A percentile compares a stretch with the other conserved stretches of the same genome.
These are phyloP conservation scores for Parsonsia alboflavescens DNA, from an alignment of 257 asterid species.

Conservation along the genomic window DNA sequence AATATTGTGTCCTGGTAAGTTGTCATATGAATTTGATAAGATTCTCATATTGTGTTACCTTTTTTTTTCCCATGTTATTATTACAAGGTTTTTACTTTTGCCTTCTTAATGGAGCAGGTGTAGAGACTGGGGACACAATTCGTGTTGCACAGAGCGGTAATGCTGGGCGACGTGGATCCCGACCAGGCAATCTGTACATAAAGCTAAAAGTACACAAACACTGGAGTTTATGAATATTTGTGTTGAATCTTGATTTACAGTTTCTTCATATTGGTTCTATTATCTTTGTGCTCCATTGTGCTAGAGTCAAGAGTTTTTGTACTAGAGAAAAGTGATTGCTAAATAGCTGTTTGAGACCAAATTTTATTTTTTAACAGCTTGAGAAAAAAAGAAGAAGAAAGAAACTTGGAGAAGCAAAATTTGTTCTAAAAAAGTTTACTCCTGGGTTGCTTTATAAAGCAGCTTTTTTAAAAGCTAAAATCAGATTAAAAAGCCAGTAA, in stretches of 20 bases:
- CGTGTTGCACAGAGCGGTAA: constrained; percentile 80
- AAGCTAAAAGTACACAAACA: constrained; percentile 52
- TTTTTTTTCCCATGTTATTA: not conserved
- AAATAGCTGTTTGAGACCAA: not conserved
- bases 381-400: too few species aligned
- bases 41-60: not conserved
- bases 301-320: not conserved
- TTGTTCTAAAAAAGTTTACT: not conserved
- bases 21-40: constrained; percentile 1
- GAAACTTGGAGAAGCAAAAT: not conserved
- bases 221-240: not conserved
- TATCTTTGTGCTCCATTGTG: not conserved
- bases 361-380: too few species aligned
- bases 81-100: not conserved
- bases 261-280: not conserved
- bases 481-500: not conserved
- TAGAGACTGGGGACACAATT: constrained; percentile 79
- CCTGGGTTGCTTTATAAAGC: not conserved
- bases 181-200: constrained; percentile 65
- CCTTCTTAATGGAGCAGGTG: constrained; percentile 40
- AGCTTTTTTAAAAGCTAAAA: not conserved
- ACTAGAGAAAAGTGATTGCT: not conserved
- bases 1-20: not conserved
- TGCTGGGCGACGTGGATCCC: constrained; percentile 60
- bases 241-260: not conserved